Evolutionary conservation across 495 filamentous ascomycete species (phyloP), one percentile per base, ranked within the genome.

Genomic region (Emericellopsis terricola): DNA sequence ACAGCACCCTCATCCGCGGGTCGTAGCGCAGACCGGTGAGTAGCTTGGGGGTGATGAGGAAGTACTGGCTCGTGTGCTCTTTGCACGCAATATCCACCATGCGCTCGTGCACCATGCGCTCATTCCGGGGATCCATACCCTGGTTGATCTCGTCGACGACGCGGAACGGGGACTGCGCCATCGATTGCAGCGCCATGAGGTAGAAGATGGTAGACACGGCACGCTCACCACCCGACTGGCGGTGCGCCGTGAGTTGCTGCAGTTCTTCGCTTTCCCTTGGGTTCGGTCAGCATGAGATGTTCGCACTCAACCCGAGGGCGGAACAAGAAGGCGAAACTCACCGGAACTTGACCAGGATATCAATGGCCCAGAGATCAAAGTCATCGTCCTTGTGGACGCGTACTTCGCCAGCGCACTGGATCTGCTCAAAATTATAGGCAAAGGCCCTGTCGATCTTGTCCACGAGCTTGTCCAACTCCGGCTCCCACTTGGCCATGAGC

Each of bases 71-170:
- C 15, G 75, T 80, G 42, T 73, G 64, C 49, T 79, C 71, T 42
- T 65, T 62, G 43, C 86, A 93, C 28, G 86, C 86, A 49, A 92
- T 89, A 48, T 86, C 82, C 2, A 94, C 85, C 76, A 99, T 82
- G 34, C 91, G 77, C 46, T 83, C 81, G 55, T 99, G 89, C 9
- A 96, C 91, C 68, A 94, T 85, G 28, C 89, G 74, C 59, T 97
- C 89, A 55, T 97, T 97, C 29, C 91, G 73, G 15, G 91, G 87
- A 55, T 97, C 89, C 89, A 97, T 97, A 40, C 89, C 89, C 60
- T 97, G 89, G 46, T 97, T 97, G 60, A 97, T 97, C 56, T 97
- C 89, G 57, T 97, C 89, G 36, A 99, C 89, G 27, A 96, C 89
- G 35, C 89, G 85, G 75, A 99, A 99, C n/a, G 89, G 89, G 2